Evolutionary conservation across 1,284 basidiomycete genomes (phyloP).

Genomic region (Pseudozyma flocculosa): DNA sequence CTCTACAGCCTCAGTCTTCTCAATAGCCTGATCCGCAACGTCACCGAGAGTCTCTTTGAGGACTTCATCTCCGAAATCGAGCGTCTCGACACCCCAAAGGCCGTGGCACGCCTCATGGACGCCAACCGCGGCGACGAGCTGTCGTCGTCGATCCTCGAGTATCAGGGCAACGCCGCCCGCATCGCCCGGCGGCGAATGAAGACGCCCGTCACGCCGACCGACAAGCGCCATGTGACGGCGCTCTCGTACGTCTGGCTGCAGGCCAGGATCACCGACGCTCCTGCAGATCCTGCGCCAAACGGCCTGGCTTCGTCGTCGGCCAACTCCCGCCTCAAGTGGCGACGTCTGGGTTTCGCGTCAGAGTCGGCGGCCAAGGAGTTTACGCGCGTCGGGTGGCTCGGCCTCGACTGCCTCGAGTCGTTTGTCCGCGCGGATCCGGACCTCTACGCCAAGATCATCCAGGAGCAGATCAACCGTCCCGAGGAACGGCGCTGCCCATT

Average conservation of each 20-base stretch:
- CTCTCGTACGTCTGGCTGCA: conserved; percentile 52
- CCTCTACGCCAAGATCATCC: conserved; percentile 80
- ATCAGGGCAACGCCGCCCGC: conserved; percentile 82
- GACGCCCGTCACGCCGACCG: conserved; percentile 64
- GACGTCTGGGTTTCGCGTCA: conserved; percentile 73
- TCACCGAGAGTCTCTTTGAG: conserved; percentile 73
- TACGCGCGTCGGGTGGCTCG: conserved; percentile 71
- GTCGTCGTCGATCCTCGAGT: conserved; percentile 81
- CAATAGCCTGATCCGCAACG: conserved; percentile 79
- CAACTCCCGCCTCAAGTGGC: conserved; percentile 67
- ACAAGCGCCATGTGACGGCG: conserved; percentile 48
- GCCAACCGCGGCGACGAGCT: conserved; percentile 81
- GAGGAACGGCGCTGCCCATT: conserved; percentile 79
- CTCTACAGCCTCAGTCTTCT: conserved; percentile 63
- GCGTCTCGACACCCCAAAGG: conserved; percentile 74
- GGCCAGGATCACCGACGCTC: conserved; percentile 38
- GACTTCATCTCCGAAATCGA: conserved; percentile 77
- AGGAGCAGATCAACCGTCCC: conserved; percentile 80
- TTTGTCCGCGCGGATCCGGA: conserved; percentile 73
- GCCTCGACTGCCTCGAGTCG: conserved; percentile 70
- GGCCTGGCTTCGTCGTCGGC: conserved; percentile 57
- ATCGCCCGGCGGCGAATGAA: conserved; percentile 78
- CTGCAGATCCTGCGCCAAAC: conserved; percentile 53
- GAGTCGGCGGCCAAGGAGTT: conserved; percentile 83
- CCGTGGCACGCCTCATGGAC: conserved; percentile 67